These are phyloP conservation scores for Murraya koenigii DNA, from an alignment of 345 rosid species.

Conservation along the genomic window DNA sequence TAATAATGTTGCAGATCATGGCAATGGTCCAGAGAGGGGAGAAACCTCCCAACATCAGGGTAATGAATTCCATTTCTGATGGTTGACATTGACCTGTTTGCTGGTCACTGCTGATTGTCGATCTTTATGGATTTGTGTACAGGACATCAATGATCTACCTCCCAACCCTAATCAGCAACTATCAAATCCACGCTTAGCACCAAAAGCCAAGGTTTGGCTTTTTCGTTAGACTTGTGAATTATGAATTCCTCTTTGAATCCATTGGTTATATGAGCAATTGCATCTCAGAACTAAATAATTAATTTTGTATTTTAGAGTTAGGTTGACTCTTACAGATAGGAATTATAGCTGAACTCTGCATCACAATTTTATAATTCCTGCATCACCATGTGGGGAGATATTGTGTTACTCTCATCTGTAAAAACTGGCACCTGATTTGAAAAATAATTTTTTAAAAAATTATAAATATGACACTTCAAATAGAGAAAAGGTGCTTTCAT, in stretches of 20 bases:
- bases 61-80: constrained; percentile 19
- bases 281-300: constrained; percentile 2
- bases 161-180: constrained; percentile 79
- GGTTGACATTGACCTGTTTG: constrained; percentile 18
- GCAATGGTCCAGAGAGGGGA: constrained; percentile 95
- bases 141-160: constrained; percentile 90
- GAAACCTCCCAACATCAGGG: constrained; percentile 89
- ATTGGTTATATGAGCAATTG: neutral
- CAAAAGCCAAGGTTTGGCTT: constrained; percentile 76
- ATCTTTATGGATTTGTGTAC: constrained; percentile 27
- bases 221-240: constrained; percentile 6
- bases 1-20: constrained; percentile 61
- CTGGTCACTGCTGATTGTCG: constrained; percentile 14
- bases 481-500: neutral
- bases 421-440: neutral
- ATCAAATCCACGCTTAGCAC: constrained; percentile 68
- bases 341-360: neutral
- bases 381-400: neutral
- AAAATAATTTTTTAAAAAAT: too few relatives aligned
- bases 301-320: neutral
- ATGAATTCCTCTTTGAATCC: neutral
- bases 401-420: neutral
- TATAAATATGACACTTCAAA: neutral
- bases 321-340: neutral
- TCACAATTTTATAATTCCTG: neutral